phyloP scores from a whole-genome alignment of 305 asterid species.

The Andrographis paniculata region DNA sequence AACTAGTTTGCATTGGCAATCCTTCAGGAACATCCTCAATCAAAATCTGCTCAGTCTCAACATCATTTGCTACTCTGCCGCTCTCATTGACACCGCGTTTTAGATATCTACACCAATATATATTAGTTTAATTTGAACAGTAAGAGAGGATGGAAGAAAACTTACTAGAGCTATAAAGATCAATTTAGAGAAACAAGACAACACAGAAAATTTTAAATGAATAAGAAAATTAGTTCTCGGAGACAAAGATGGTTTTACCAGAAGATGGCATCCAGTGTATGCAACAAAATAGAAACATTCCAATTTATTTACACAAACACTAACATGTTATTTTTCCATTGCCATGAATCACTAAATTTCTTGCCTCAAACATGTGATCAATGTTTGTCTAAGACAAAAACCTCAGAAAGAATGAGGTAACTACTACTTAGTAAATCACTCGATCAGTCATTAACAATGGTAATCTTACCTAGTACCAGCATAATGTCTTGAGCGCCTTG shows the following conservation, averaged over 20 bases:
- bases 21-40: slow-evolving; percentile 71
- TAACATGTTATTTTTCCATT: too few species aligned
- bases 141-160: slow-evolving; percentile 3
- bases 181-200: too few species aligned
- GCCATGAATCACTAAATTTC: slow-evolving; percentile 5
- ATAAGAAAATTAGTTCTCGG: too few species aligned
- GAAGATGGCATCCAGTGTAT: too few species aligned
- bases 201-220: too few species aligned
- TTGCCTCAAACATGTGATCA: slow-evolving; percentile 12
- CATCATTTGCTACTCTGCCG: slow-evolving; percentile 97
- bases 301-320: too few species aligned
- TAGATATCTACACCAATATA: slow-evolving; percentile 52
- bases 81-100: slow-evolving; percentile 90
- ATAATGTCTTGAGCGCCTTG: slow-evolving; percentile 94
- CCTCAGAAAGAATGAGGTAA: background rate
- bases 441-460: background rate
- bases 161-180: slow-evolving; percentile 1
- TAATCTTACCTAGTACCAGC: slow-evolving; percentile 89
- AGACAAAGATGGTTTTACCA: too few species aligned
- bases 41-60: slow-evolving; percentile 89
- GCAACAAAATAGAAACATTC: too few species aligned
- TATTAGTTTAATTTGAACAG: slow-evolving; percentile 12
- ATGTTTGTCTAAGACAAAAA: slow-evolving; percentile 6
- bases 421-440: background rate
- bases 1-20: slow-evolving; percentile 49